phyloP scores from a whole-genome alignment of 2,329 filamentous ascomycete species.

The Daldinia sp. region DNA sequence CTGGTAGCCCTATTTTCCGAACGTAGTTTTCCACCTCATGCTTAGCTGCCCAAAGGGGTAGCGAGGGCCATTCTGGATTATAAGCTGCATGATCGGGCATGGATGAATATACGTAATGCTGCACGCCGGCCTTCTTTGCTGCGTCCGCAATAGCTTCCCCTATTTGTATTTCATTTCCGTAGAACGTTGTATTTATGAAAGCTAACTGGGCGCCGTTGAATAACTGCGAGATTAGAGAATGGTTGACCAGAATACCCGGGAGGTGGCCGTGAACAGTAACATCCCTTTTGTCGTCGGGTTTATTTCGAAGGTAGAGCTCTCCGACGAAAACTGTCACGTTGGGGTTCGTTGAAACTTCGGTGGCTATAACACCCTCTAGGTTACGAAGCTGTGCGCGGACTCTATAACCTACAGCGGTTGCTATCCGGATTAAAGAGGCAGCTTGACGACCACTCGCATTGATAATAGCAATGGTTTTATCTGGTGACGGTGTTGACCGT shows the following conservation, averaged over 20 bases:
- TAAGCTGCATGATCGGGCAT: conserved; percentile 95
- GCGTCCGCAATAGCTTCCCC: conserved; percentile 89
- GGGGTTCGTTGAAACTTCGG: conserved; percentile 81
- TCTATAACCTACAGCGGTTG: conserved; percentile 90
- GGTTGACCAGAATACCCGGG: conserved; percentile 72
- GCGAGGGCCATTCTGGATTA: conserved; percentile 76
- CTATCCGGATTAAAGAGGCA: conserved; percentile 92
- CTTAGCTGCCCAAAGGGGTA: conserved; percentile 93
- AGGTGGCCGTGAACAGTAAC: conserved; percentile 75
- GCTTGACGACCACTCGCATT: conserved; percentile 96
- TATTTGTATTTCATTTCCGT: conserved; percentile 91
- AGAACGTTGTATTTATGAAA: conserved; percentile 98
- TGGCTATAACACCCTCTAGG: conserved; percentile 84
- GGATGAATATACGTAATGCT: conserved; percentile 95
- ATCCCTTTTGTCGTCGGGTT: conserved; percentile 62
- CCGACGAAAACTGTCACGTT: conserved; percentile 75
- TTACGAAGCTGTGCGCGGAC: conserved; percentile 93
- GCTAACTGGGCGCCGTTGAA: conserved; percentile 87
- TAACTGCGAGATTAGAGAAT: conserved; percentile 75
- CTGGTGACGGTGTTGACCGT: conserved; percentile 64
- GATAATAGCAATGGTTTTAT: conserved; percentile 91
- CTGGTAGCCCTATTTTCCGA: conserved; percentile 79
- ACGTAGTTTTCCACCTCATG: conserved; percentile 93
- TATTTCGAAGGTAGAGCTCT: conserved; percentile 67
- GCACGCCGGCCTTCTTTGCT: conserved; percentile 82